Evolutionary conservation across 805 yeast species (phyloP).

Genomic region (Nakazawaea wickerhamii): DNA sequence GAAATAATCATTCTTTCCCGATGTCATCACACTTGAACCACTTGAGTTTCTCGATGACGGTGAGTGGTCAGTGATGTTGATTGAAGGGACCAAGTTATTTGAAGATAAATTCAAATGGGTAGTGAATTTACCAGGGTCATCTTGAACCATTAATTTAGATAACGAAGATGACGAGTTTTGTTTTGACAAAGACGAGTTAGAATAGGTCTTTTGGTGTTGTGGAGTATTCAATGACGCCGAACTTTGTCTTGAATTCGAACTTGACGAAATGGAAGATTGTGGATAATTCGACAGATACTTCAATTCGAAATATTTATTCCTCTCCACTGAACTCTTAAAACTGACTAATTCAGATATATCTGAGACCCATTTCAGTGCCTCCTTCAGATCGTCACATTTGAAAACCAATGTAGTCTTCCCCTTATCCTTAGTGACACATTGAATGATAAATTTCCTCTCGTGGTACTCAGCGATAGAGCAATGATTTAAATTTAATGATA

Average conservation of each 20-base stretch:
- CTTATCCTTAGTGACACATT: constrained; percentile 26
- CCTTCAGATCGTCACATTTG: constrained; percentile 38
- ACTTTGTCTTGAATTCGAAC: constrained; percentile 6
- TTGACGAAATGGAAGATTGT: background rate
- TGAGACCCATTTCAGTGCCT: constrained; percentile 47
- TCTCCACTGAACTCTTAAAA: constrained; percentile 39
- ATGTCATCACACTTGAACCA: constrained; percentile 6
- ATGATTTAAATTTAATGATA: constrained; percentile 35
- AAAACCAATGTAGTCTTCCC: constrained; percentile 29
- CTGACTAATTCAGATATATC: constrained; percentile 49
- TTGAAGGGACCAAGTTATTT: constrained; percentile 10
- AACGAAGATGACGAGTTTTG: constrained; percentile 9
- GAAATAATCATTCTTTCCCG: constrained; percentile 6
- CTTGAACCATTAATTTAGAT: background rate
- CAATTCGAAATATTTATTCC: constrained; percentile 42
- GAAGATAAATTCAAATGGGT: constrained; percentile 9
- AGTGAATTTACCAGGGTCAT: constrained; percentile 12
- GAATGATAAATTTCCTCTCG: constrained; percentile 31
- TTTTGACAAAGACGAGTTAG: background rate
- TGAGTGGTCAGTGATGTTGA: constrained; percentile 8
- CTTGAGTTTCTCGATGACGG: constrained; percentile 7
- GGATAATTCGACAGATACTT: constrained; percentile 9
- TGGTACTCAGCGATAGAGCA: constrained; percentile 27
- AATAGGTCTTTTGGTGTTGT: constrained; percentile 1
- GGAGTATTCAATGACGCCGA: constrained; percentile 4